Evolutionary conservation across 208 protist species (phyloP).

Genomic region (Entamoeba invadens): DNA sequence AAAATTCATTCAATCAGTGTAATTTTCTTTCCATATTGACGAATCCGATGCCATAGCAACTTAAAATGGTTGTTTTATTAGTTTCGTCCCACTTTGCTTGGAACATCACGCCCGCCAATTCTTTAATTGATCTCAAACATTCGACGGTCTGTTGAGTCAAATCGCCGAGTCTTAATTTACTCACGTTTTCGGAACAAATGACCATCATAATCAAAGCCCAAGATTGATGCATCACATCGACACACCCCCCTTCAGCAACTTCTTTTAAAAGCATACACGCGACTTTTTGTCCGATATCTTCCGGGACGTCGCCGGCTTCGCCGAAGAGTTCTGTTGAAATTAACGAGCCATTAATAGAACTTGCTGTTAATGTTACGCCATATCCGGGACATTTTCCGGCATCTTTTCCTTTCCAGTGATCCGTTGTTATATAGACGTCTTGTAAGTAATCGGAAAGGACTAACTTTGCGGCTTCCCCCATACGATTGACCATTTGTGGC

Average conservation of each 20-base stretch:
- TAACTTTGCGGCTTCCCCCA: conserved; percentile 59
- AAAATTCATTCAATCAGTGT: conserved; percentile 17
- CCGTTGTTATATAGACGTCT: conserved; percentile 61
- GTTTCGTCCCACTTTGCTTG: conserved; percentile 36
- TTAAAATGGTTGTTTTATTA: conserved; percentile 38
- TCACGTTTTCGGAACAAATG: conserved; percentile 50
- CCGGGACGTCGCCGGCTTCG: neutral
- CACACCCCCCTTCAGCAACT: conserved; percentile 35
- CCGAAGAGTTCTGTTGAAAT: conserved; percentile 36
- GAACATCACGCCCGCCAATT: conserved; percentile 7
- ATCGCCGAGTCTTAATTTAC: conserved; percentile 40
- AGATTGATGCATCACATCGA: conserved; percentile 43
- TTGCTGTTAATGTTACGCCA: conserved; percentile 39
- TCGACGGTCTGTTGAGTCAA: conserved; percentile 37
- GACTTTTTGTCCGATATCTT: conserved; percentile 11
- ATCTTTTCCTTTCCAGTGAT: conserved; percentile 51
- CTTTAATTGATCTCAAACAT: neutral
- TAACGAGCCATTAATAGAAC: conserved; percentile 44
- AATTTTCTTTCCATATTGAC: conserved; percentile 39
- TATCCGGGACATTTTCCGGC: conserved; percentile 42
- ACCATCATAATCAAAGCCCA: conserved; percentile 48
- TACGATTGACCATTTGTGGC: conserved; percentile 59
- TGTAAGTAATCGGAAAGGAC: conserved; percentile 45
- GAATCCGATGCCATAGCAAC: conserved; percentile 50
- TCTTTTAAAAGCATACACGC: conserved; percentile 10